Evolutionary conservation across 2,329 filamentous ascomycete genomes (phyloP).

Genomic region (Canariomyces notabilis): DNA sequence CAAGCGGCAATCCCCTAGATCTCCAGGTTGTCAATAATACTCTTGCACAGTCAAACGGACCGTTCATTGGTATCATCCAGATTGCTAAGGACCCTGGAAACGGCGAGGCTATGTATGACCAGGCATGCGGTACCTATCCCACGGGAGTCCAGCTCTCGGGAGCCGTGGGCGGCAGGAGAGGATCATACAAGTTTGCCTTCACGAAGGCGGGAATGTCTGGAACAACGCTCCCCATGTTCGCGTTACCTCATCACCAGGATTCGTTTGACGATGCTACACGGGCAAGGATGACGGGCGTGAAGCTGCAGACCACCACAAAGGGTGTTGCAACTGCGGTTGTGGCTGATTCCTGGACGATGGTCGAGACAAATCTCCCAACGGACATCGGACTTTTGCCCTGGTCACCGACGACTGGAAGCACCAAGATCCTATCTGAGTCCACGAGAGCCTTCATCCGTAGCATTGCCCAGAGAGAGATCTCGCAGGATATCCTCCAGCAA

Average conservation of each 20-base stretch:
- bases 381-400: conserved; percentile 77
- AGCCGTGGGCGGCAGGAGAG: conserved; percentile 51
- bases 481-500: conserved; percentile 68
- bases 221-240: conserved; percentile 72
- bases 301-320: conserved; percentile 78
- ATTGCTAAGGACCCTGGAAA: conserved; percentile 68
- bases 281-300: conserved; percentile 47
- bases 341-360: conserved; percentile 71
- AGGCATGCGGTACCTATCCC: conserved; percentile 70
- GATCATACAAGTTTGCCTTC: conserved; percentile 70
- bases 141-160: conserved; percentile 61
- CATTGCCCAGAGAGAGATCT: conserved; percentile 66
- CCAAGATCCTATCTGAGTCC: conserved; percentile 44
- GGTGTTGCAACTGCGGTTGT: conserved; percentile 69
- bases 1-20: conserved; percentile 54
- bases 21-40: conserved; percentile 64
- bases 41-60: conserved; percentile 56
- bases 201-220: conserved; percentile 60
- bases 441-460: conserved; percentile 55
- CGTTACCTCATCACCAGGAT: conserved; percentile 76
- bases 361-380: conserved; percentile 66
- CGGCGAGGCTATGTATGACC: conserved; percentile 68
- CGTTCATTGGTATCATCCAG: conserved; percentile 76
- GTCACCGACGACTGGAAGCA: conserved; percentile 49
- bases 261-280: conserved; percentile 64